Evolutionary conservation across 169 alveolate species (phyloP).

Genomic region (Cryptosporidium sp.): DNA sequence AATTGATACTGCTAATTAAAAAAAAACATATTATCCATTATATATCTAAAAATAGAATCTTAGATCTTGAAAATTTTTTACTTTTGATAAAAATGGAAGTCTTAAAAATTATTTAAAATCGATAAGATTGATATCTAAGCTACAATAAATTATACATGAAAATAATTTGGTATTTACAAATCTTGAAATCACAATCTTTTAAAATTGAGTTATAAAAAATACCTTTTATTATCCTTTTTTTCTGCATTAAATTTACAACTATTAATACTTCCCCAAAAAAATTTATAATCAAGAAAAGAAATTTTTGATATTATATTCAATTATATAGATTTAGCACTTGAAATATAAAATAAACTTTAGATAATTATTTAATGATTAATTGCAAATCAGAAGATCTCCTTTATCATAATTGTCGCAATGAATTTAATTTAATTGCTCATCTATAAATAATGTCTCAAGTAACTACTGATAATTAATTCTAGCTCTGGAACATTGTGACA

Average conservation of each 20-base stretch:
- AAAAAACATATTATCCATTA: conserved; percentile 8
- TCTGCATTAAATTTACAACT: conserved; percentile 1
- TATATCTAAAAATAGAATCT: background rate
- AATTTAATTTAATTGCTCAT: background rate
- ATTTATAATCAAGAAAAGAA: background rate
- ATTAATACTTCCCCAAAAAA: background rate
- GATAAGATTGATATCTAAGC: background rate
- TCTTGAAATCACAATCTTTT: background rate
- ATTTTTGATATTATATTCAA: background rate
- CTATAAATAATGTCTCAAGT: conserved; percentile 19
- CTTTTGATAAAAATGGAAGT: conserved; percentile 1
- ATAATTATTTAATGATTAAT: background rate
- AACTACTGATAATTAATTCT: conserved; percentile 25
- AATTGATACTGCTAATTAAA: conserved; percentile 66
- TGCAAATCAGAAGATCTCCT: conserved; percentile 39
- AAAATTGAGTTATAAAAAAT: conserved; percentile 6
- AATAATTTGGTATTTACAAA: conserved; percentile 22
- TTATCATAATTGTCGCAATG: background rate
- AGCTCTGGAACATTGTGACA: background rate
- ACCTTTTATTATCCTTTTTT: background rate
- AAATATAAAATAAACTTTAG: background rate
- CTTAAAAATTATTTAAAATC: background rate
- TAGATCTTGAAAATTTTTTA: background rate
- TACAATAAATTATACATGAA: background rate
- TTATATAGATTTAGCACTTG: background rate